phyloP scores from a whole-genome alignment of 345 rosid genomes.

The Populus nigra region DNA sequence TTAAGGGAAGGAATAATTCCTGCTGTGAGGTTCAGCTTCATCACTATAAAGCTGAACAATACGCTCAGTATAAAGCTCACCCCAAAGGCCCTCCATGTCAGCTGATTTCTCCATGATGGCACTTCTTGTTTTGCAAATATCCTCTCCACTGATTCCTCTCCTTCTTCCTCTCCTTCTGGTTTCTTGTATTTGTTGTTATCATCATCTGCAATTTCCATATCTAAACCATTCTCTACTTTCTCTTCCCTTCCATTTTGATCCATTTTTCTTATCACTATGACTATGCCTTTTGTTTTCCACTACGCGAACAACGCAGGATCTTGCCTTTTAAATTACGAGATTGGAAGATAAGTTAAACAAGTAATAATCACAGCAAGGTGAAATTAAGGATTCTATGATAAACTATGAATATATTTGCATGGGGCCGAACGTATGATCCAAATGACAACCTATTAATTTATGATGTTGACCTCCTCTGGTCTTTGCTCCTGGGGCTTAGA shows the following conservation, averaged over 20 bases:
- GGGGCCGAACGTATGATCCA: not conserved
- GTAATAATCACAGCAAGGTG: too few species aligned
- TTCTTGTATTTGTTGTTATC: not conserved
- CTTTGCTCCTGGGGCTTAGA: not conserved
- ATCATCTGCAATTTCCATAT: not conserved
- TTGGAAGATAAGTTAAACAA: too few species aligned
- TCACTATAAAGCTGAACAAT: constrained; percentile 20
- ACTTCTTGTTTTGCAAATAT: constrained; percentile 7
- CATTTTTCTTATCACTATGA: too few species aligned
- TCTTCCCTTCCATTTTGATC: not conserved
- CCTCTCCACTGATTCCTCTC: constrained; percentile 8
- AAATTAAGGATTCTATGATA: too few species aligned
- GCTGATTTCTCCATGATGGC: constrained; percentile 19
- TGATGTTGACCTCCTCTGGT: not conserved
- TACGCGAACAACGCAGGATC: too few species aligned
- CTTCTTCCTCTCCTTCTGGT: not conserved
- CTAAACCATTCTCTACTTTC: not conserved
- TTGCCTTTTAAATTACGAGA: too few species aligned
- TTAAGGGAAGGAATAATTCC: constrained; percentile 24
- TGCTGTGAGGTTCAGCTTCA: constrained; percentile 27
- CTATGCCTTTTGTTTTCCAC: too few species aligned
- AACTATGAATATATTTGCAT: too few species aligned
- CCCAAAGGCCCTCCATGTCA: constrained; percentile 17
- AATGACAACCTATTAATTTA: not conserved
- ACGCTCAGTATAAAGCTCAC: constrained; percentile 22